Conservation (phyloP, 164 flowering plant species). For the Protea cynaroides region DNA sequence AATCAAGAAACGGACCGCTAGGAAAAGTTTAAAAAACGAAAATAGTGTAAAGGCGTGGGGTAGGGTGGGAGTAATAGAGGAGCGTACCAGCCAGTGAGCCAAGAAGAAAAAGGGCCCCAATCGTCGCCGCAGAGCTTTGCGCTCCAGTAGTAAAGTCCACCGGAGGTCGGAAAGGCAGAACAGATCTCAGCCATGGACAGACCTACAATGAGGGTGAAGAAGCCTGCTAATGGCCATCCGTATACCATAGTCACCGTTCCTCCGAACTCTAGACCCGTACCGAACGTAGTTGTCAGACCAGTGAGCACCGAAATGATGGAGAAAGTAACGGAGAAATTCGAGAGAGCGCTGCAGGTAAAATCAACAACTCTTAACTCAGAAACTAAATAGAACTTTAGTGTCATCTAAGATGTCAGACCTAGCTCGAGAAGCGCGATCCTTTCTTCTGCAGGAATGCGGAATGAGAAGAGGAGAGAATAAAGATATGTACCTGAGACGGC, state of each 20-base stretch:
- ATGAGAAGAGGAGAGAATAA: neutral
- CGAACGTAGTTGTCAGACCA: constrained; percentile 57
- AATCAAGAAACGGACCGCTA: too few species aligned
- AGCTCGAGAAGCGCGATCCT: too few species aligned
- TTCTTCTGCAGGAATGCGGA: neutral
- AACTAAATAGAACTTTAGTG: too few species aligned
- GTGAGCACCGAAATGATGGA: constrained; percentile 63
- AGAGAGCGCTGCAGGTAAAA: constrained; percentile 23
- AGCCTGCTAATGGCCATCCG: constrained; percentile 66
- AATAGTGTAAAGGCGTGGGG: too few species aligned
- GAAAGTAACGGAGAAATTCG: constrained; percentile 61
- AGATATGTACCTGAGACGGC: constrained; percentile 41
- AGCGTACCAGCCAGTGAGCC: constrained; percentile 61
- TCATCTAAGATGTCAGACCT: too few species aligned
- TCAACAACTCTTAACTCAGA: too few species aligned
- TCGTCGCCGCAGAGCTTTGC: constrained; percentile 45
- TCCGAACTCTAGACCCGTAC: constrained; percentile 54
- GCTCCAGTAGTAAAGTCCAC: constrained; percentile 80
- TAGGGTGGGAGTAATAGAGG: too few species aligned
- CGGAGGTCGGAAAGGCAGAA: constrained; percentile 73
- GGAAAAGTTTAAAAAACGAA: too few species aligned
- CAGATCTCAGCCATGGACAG: constrained; percentile 77
- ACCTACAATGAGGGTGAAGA: constrained; percentile 54
- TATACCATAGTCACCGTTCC: constrained; percentile 55
- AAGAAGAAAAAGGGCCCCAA: constrained; percentile 56